These are phyloP conservation scores for Taxillus chinensis DNA, from an alignment of 164 flowering plant species.

Conservation along the genomic window DNA sequence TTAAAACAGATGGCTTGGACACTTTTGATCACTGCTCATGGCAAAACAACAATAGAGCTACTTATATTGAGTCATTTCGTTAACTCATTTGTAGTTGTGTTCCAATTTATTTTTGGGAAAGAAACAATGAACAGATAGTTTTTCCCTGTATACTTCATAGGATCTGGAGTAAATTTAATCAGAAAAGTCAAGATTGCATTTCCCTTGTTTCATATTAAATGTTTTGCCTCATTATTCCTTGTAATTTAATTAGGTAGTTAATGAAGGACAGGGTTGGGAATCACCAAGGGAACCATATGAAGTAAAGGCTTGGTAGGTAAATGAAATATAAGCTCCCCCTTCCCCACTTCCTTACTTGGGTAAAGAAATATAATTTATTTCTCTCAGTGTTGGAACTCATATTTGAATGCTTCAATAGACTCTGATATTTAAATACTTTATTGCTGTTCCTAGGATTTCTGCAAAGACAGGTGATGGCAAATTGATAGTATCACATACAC, in stretches of 20 bases:
- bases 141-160: too few species aligned
- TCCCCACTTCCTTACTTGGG: not conserved
- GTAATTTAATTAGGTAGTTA: conserved; percentile 34
- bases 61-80: too few species aligned
- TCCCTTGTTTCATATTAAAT: not conserved
- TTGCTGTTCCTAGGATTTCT: conserved; percentile 53
- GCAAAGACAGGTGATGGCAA: conserved; percentile 67
- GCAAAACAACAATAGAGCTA: too few species aligned
- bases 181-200: not conserved
- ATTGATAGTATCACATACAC: conserved; percentile 34
- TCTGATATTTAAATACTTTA: not conserved
- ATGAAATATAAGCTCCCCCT: conserved; percentile 5
- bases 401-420: not conserved
- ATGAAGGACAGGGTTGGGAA: conserved; percentile 96
- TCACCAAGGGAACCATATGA: conserved; percentile 95
- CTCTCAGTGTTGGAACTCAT: not conserved
- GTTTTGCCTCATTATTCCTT: not conserved
- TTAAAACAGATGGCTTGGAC: too few species aligned
- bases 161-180: too few species aligned
- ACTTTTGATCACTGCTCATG: too few species aligned
- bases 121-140: too few species aligned
- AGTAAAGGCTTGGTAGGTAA: conserved; percentile 66
- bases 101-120: too few species aligned
- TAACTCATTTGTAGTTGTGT: too few species aligned
- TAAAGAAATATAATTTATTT: not conserved